These are phyloP conservation scores for Pseudoscleropodium purum DNA, from an alignment of 225 moss, liverwort and hornwort species.

Conservation along the genomic window DNA sequence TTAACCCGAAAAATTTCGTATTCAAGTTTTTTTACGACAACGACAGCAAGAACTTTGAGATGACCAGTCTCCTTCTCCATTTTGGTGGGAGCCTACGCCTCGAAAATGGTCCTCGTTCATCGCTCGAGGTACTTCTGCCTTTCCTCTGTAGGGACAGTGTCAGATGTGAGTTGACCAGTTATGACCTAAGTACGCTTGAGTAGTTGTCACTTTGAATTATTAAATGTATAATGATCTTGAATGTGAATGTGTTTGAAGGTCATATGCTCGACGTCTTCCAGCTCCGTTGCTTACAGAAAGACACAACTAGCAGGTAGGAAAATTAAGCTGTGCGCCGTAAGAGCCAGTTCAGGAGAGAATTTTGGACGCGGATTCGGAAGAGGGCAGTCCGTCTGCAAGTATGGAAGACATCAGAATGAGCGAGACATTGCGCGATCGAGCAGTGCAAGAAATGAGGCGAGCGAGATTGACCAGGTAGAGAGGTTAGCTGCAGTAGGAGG, in stretches of 20 bases:
- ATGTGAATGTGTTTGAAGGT: slow-evolving; percentile 14
- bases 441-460: slow-evolving; percentile 16
- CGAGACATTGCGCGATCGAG: slow-evolving; percentile 2
- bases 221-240: neutral
- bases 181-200: neutral
- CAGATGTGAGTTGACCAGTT: neutral
- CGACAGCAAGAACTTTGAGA: neutral
- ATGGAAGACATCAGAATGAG: neutral
- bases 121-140: neutral
- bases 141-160: neutral
- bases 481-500: slow-evolving; percentile 20
- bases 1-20: neutral
- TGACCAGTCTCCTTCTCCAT: slow-evolving; percentile 31
- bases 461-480: slow-evolving; percentile 27
- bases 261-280: slow-evolving; percentile 4
- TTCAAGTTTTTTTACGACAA: neutral
- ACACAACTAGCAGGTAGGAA: neutral
- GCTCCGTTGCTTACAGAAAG: slow-evolving; percentile 5
- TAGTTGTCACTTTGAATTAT: neutral
- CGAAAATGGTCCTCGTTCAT: slow-evolving; percentile 7
- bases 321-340: neutral
- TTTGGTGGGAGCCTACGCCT: slow-evolving; percentile 7
- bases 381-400: neutral
- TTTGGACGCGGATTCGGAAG: neutral
- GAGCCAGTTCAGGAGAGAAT: neutral